Conservation (phyloP, 495 filamentous ascomycete genomes). For the Aeminium ludgeri region DNA sequence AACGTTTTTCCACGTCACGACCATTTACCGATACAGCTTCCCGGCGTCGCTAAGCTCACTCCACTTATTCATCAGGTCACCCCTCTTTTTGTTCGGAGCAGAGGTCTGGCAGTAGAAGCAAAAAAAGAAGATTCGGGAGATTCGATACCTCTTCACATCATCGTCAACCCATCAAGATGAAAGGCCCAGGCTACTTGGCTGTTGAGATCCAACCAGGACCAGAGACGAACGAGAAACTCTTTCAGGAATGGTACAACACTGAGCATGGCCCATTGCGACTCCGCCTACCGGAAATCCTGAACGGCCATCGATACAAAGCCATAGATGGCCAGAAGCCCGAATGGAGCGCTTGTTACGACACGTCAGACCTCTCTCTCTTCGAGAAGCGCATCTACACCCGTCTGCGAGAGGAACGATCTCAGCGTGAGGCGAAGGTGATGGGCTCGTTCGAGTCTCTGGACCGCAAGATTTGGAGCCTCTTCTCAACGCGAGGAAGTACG, state of each 20-base stretch:
- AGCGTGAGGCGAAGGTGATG: constrained; percentile 60
- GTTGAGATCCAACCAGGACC: constrained; percentile 11
- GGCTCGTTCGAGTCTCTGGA: constrained; percentile 49
- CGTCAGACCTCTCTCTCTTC: constrained; percentile 53
- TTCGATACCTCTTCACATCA: too few relatives aligned
- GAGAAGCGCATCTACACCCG: constrained; percentile 48
- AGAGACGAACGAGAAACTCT: constrained; percentile 29
- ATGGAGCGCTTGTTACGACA: constrained; percentile 67
- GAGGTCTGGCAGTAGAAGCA: too few relatives aligned
- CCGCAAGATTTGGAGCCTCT: constrained; percentile 47
- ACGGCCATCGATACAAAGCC: constrained; percentile 63
- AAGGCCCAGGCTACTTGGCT: constrained; percentile 16
- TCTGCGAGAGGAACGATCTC: constrained; percentile 49
- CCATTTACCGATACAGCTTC: too few relatives aligned
- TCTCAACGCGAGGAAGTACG: constrained; percentile 22
- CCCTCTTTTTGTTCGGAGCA: too few relatives aligned
- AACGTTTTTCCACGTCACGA: too few relatives aligned
- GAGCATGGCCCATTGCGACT: constrained; percentile 69
- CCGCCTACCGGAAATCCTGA: constrained; percentile 52
- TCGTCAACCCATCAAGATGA: too few relatives aligned
- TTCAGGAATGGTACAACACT: constrained; percentile 85
- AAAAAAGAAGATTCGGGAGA: too few relatives aligned
- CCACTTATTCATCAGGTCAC: too few relatives aligned
- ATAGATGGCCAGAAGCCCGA: constrained; percentile 41
- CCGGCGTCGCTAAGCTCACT: too few relatives aligned